Percentiles rank a stretch among this genome's conserved stretches.
phyloP scores from a whole-genome alignment of 441 rosid genomes.

The Pelargonium cotyledonis region DNA sequence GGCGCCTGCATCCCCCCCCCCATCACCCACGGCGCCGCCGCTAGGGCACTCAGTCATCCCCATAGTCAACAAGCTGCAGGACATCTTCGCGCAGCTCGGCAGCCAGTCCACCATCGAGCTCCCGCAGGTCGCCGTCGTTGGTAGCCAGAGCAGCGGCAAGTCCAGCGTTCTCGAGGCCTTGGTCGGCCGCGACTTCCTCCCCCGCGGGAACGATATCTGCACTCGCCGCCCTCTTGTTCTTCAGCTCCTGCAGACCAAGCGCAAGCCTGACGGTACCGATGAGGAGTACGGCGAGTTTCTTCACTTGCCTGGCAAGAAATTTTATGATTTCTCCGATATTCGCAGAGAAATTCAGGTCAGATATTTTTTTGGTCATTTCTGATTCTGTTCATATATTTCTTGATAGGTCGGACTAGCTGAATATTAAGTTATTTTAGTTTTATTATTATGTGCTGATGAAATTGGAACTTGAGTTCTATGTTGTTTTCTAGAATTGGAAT shows the following conservation, averaged over 20 bases:
- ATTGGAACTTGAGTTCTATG: too few species aligned
- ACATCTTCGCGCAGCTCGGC: slow-evolving; percentile 86
- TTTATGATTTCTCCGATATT: slow-evolving; percentile 66
- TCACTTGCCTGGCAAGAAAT: slow-evolving; percentile 65
- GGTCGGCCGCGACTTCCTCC: slow-evolving; percentile 73
- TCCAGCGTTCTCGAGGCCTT: slow-evolving; percentile 75
- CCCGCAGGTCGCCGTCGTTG: slow-evolving; percentile 76
- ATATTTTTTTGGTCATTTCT: slow-evolving; percentile 1
- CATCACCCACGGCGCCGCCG: slow-evolving; percentile 39
- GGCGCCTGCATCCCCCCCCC: slow-evolving; percentile 26
- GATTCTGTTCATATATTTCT: background rate
- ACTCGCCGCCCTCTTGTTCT: slow-evolving; percentile 80
- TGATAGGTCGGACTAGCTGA: background rate
- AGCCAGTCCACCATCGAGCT: slow-evolving; percentile 66
- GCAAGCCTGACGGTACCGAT: slow-evolving; percentile 42
- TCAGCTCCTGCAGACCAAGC: slow-evolving; percentile 66
- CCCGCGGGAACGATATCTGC: slow-evolving; percentile 64
- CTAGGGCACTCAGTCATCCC: slow-evolving; percentile 83
- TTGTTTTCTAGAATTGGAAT: background rate
- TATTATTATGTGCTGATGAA: background rate
- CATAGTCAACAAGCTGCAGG: slow-evolving; percentile 84
- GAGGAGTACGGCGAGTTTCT: slow-evolving; percentile 84
- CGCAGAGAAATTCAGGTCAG: slow-evolving; percentile 70
- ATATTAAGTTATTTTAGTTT: background rate
- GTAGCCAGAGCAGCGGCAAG: slow-evolving; percentile 77